Evolutionary conservation across 306 rosid genomes (phyloP), one percentile per base, ranked within the genome.

Genomic region (Hippophae rhamnoides): DNA sequence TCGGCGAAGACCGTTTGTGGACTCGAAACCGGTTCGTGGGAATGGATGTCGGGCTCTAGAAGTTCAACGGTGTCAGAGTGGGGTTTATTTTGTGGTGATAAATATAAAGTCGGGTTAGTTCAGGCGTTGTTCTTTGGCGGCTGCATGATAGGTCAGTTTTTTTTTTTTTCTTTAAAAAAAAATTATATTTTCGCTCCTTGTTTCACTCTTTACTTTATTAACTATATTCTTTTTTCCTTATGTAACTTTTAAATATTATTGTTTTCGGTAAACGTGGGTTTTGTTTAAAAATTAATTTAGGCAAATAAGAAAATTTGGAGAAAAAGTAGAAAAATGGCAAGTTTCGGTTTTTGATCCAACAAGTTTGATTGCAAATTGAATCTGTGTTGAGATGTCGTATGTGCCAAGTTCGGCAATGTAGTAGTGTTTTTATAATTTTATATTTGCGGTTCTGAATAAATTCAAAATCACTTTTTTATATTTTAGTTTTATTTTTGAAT

Each of bases 81-180:
- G 94, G 85, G 76, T 1, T 54, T 87, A 80, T 14, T 87, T 77
- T 90, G 98, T 31, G 86, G 78, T 18, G 89, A 85, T 1, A 90
- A 90, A 73, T 87, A 63, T 46, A 87, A 67, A 61, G 89, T 90
- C 26, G 98, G 98, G 50, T 62, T 90, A 25, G 96, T 81, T 9
- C 98, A 90, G 60, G 89, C 96, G 67, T 31, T 83, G 58, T 90
- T 90, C 82, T 90, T 90, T 61, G 89, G 87, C 57, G 96, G 98
- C 72, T 87, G 96, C 44, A 85, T 90, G 98, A 85, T 90, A 53
- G 98, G 98, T 90, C 12, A 76, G 89, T 81, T 52, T 8, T n/a
- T 58, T 54, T 2, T 10, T 23, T 6, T 31, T 41, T 2, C 48
- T 40, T 57, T n/a, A n/a, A n/a, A n/a, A n/a, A n/a, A n/a, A n/a